Conservation (phyloP, 805 yeast genomes). For the Saturnispora quitensis region DNA sequence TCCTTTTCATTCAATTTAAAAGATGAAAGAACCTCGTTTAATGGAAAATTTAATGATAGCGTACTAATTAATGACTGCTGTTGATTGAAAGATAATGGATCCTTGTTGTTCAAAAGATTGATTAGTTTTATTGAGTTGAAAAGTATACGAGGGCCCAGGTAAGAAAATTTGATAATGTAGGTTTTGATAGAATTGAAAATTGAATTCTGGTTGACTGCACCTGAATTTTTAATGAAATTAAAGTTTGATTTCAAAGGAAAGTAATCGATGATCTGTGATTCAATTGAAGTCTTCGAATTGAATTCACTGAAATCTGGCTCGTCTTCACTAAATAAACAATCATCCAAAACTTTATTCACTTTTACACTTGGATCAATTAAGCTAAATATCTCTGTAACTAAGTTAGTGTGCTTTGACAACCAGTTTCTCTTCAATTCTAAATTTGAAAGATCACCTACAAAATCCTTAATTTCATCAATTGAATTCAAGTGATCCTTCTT, state of each 20-base stretch:
- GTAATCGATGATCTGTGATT: not conserved
- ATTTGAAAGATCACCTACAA: slow-evolving; percentile 61
- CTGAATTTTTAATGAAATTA: not conserved
- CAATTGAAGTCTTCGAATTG: not conserved
- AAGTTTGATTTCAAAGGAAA: not conserved
- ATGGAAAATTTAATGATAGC: not conserved
- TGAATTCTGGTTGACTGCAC: not conserved
- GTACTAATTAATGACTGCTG: not conserved
- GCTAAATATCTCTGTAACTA: slow-evolving; percentile 27
- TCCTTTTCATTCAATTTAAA: not conserved
- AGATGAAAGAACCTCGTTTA: not conserved
- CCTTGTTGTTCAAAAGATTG: not conserved
- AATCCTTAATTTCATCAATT: slow-evolving; percentile 55
- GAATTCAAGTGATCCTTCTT: slow-evolving; percentile 46
- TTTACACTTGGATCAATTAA: not conserved
- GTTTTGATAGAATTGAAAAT: not conserved
- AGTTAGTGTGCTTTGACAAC: slow-evolving; percentile 60
- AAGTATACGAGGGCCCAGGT: not conserved
- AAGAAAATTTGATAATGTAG: not conserved
- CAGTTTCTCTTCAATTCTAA: slow-evolving; percentile 60
- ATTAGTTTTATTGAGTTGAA: not conserved
- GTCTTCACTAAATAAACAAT: not conserved
- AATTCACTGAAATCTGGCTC: not conserved
- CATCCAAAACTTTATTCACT: not conserved
- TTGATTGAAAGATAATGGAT: not conserved